These are phyloP conservation scores for Hypoxylon sp. DNA, from an alignment of 2,329 filamentous ascomycete genomes.

Conservation along the genomic window DNA sequence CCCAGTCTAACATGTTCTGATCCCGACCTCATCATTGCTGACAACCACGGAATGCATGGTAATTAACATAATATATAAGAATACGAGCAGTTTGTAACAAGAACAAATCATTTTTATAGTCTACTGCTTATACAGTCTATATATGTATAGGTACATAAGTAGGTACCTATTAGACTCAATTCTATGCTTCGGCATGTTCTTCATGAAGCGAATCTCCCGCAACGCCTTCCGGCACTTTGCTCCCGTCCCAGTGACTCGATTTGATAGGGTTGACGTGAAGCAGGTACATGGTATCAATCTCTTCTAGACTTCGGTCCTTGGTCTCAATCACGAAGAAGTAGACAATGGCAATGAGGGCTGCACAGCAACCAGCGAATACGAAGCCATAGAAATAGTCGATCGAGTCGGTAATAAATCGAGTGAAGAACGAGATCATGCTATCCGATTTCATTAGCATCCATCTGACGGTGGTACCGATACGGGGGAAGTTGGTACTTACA, in stretches of 20 bases:
- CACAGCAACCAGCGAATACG: conserved; percentile 78
- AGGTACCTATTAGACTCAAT: neutral
- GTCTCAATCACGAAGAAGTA: conserved; percentile 84
- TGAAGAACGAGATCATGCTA: conserved; percentile 57
- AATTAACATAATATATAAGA: neutral
- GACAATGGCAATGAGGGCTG: conserved; percentile 73
- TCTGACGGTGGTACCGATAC: neutral
- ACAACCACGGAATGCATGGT: neutral
- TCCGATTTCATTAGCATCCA: conserved; percentile 45
- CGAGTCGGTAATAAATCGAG: conserved; percentile 78
- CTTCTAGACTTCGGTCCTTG: conserved; percentile 79
- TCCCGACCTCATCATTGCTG: neutral
- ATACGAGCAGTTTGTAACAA: conserved; percentile 4
- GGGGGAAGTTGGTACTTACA: conserved; percentile 53
- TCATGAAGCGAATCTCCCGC: conserved; percentile 36
- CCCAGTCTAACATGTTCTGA: neutral
- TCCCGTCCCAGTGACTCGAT: conserved; percentile 58
- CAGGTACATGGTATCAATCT: conserved; percentile 84
- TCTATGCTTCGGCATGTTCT: conserved; percentile 33
- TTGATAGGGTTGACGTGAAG: conserved; percentile 65
- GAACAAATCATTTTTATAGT: conserved; percentile 25
- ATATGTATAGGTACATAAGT: neutral
- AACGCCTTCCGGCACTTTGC: conserved; percentile 47
- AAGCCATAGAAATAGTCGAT: conserved; percentile 81
- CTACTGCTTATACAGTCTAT: conserved; percentile 28